Evolutionary conservation across 441 rosid genomes (phyloP).

Genomic region (Jatropha multifida): DNA sequence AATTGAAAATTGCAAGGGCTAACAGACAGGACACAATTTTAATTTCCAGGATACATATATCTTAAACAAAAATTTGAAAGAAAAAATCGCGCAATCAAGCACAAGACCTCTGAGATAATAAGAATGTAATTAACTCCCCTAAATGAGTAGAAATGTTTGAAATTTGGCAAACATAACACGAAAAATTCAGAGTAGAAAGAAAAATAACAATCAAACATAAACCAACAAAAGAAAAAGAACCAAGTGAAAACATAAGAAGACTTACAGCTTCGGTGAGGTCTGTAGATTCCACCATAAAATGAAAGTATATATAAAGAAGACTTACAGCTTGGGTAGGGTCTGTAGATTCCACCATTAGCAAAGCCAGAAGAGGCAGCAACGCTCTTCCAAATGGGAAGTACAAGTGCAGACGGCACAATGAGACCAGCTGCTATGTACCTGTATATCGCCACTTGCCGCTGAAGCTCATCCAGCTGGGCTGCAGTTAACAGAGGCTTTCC

Average conservation of each 20-base stretch:
- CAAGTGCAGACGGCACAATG: slow-evolving; percentile 50
- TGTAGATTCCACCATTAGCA: slow-evolving; percentile 17
- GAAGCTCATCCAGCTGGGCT: slow-evolving; percentile 57
- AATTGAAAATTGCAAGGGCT: too few species aligned
- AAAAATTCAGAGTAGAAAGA: too few species aligned
- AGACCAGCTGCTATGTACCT: slow-evolving; percentile 49
- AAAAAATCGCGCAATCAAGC: background rate
- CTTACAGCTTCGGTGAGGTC: slow-evolving; percentile 39
- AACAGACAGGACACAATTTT: background rate
- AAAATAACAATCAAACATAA: too few species aligned
- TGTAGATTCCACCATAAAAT: slow-evolving; percentile 13
- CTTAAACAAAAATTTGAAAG: too few species aligned
- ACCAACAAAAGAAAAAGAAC: background rate
- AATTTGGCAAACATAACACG: too few species aligned
- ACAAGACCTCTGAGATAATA: background rate
- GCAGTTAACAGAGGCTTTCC: slow-evolving; percentile 35
- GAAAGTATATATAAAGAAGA: background rate
- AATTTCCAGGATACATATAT: background rate
- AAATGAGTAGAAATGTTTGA: too few species aligned
- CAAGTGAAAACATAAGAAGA: background rate
- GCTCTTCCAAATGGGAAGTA: slow-evolving; percentile 47
- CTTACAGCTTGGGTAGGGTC: slow-evolving; percentile 39
- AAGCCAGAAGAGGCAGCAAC: slow-evolving; percentile 32
- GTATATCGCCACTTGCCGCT: slow-evolving; percentile 48
- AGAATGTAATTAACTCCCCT: too few species aligned